Conservation (phyloP, 129 eudicot species). For the Chrysanthemum seticuspe region DNA sequence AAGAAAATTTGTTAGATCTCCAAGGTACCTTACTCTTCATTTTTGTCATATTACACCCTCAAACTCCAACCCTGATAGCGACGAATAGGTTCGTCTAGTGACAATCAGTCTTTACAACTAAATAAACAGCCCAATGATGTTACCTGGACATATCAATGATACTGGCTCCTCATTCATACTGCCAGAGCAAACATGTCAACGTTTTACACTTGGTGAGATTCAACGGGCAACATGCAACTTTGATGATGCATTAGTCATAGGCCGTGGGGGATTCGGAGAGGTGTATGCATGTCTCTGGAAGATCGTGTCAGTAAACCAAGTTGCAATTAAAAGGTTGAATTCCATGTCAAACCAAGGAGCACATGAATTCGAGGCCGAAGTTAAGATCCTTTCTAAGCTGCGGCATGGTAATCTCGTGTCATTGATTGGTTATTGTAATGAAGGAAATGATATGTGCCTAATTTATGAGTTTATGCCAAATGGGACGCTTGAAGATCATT, state of each 20-base stretch:
- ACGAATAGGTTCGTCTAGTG: too few species aligned
- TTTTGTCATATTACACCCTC: too few species aligned
- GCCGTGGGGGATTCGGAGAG: constrained; percentile 31
- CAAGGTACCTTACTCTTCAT: too few species aligned
- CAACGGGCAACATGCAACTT: constrained; percentile 29
- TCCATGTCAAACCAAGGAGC: constrained; percentile 23
- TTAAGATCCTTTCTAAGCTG: constrained; percentile 27
- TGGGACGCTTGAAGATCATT: constrained; percentile 29
- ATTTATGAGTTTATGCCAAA: constrained; percentile 34
- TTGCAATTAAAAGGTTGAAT: constrained; percentile 34
- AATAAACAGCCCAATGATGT: background rate
- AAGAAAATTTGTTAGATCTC: too few species aligned
- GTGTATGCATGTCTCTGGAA: constrained; percentile 24
- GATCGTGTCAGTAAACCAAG: background rate
- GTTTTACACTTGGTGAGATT: constrained; percentile 20
- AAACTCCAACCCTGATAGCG: too few species aligned
- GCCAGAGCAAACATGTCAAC: constrained; percentile 14
- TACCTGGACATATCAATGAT: background rate
- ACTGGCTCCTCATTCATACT: constrained; percentile 8
- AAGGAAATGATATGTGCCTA: constrained; percentile 19
- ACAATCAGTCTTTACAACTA: too few species aligned
- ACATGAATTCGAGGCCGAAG: constrained; percentile 24
- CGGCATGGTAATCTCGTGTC: constrained; percentile 37
- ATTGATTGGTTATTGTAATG: constrained; percentile 30
- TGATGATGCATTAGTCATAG: constrained; percentile 15